Conservation (phyloP, 164 flowering plant genomes). For the Paratinospora sagittata region DNA sequence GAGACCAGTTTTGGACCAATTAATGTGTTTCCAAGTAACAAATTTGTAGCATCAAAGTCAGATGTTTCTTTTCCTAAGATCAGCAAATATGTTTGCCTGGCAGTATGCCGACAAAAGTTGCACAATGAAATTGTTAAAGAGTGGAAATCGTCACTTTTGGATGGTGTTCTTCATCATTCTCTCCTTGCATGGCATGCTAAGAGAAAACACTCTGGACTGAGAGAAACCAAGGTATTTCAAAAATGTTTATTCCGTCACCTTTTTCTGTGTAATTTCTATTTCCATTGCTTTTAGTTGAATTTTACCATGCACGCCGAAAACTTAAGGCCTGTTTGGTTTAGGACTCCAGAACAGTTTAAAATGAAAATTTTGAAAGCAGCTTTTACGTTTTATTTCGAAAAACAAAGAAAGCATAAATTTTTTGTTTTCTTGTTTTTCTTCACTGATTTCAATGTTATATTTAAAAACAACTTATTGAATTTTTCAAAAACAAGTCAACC, state of each 20-base stretch:
- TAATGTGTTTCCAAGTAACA: conserved; percentile 18
- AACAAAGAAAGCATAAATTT: no score
- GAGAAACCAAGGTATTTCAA: conserved; percentile 26
- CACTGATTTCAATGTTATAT: no score
- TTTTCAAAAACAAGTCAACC: no score
- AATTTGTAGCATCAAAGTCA: conserved; percentile 31
- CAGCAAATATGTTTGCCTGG: conserved; percentile 44
- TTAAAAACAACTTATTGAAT: no score
- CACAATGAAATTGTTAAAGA: conserved; percentile 54
- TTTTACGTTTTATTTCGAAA: no score
- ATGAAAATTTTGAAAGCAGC: no score
- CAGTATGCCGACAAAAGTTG: conserved; percentile 67
- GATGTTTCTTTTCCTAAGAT: conserved; percentile 32
- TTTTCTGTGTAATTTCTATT: not conserved
- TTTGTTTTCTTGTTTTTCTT: no score
- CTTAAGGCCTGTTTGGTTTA: not conserved
- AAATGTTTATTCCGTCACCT: not conserved
- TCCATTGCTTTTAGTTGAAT: not conserved
- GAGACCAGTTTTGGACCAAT: conserved; percentile 23
- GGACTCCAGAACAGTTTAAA: no score
- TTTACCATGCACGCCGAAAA: no score
- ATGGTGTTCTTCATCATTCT: conserved; percentile 29
- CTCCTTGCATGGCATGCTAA: conserved; percentile 25
- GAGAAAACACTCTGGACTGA: conserved; percentile 20
- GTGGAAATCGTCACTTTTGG: conserved; percentile 37